These are phyloP conservation scores for Pachysolen tannophilus DNA, from an alignment of 805 yeast species.

Conservation along the genomic window DNA sequence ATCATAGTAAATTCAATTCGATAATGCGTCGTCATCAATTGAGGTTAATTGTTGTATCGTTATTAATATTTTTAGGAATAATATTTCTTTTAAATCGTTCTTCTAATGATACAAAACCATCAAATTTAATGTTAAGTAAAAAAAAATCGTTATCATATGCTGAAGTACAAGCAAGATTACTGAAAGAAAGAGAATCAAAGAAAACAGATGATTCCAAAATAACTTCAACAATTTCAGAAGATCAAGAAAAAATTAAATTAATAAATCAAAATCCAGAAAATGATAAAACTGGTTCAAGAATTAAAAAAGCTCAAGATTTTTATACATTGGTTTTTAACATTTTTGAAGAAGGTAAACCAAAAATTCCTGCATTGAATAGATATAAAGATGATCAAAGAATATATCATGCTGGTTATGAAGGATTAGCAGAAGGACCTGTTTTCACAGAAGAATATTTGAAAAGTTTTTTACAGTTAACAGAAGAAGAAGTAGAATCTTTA, in stretches of 20 bases:
- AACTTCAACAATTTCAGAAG: slow-evolving; percentile 6
- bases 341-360: slow-evolving; percentile 29
- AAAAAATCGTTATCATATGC: no score
- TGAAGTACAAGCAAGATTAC: not conserved
- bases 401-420: slow-evolving; percentile 47
- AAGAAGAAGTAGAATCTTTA: slow-evolving; percentile 35
- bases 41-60: no score
- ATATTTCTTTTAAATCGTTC: no score
- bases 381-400: slow-evolving; percentile 40
- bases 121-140: no score
- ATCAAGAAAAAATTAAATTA: slow-evolving; percentile 13
- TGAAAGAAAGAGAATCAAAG: no score
- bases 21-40: no score
- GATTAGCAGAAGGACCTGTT: slow-evolving; percentile 25
- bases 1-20: no score
- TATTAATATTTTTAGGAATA: no score
- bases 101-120: no score
- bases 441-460: slow-evolving; percentile 47
- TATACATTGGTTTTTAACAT: slow-evolving; percentile 34
- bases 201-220: no score
- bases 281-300: slow-evolving; percentile 24
- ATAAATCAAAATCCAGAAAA: slow-evolving; percentile 18
- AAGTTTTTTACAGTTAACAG: slow-evolving; percentile 37
- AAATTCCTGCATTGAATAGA: slow-evolving; percentile 29
- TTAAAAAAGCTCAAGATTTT: slow-evolving; percentile 31